Percentiles rank a stretch among this genome's conserved stretches.
These are phyloP conservation scores for Beauveria pseudobassiana DNA, from an alignment of 2,329 filamentous ascomycete genomes.

Conservation along the genomic window DNA sequence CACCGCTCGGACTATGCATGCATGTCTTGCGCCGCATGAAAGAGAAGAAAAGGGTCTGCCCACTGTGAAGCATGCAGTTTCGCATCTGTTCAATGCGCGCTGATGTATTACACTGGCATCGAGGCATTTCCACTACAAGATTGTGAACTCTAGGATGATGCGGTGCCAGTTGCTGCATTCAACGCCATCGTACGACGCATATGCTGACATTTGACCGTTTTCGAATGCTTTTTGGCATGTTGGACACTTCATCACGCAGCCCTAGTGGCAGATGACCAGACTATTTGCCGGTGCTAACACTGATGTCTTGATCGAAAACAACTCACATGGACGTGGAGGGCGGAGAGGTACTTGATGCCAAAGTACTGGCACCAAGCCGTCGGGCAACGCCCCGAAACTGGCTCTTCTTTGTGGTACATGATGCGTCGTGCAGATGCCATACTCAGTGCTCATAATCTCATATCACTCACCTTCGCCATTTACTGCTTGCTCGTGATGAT, in stretches of 20 bases:
- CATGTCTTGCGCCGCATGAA: neutral
- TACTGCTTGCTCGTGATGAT: neutral
- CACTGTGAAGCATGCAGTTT: neutral
- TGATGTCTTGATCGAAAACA: neutral
- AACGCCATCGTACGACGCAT: neutral
- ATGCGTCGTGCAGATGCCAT: neutral
- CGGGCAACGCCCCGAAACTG: neutral
- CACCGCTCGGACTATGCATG: neutral
- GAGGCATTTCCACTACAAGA: neutral
- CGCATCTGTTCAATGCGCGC: neutral
- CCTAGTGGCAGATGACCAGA: neutral
- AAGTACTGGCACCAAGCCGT: neutral
- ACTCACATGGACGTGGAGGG: neutral
- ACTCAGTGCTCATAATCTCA: neutral
- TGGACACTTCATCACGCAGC: neutral
- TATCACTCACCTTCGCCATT: neutral
- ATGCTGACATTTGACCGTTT: neutral
- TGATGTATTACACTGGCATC: neutral
- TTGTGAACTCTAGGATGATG: neutral
- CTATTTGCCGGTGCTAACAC: no score
- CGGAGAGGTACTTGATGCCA: neutral
- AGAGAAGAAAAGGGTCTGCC: no score
- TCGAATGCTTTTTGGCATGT: neutral
- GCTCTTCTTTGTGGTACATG: neutral
- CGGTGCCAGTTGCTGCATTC: neutral